Evolutionary conservation across 164 flowering plant species (phyloP), one percentile per base, ranked within the genome.

Genomic region (Pachysandra terminalis): DNA sequence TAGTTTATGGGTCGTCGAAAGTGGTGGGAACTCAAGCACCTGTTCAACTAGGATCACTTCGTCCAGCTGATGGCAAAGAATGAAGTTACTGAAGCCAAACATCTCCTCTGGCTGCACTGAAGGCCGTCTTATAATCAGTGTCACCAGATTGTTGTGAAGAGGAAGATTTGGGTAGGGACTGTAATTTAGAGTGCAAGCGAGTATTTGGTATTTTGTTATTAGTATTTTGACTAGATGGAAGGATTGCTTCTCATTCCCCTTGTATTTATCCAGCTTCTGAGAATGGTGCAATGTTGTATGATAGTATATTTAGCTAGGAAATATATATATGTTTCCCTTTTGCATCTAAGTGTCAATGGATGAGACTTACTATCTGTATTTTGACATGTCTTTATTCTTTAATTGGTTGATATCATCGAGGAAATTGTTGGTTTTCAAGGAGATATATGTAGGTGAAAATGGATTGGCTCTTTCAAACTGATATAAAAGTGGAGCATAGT

Each of bases 1-100:
- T 91, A 0, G 70, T 79, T 61, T 92, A 95, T 76, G 96, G 97
- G 53, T 85, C 98, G 48, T 95, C 98, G 1, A 91, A 95, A 79
- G 97, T 95, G 22, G 98, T 95, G 40, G 91, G 91, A 68, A 95
- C 98, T 5, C 98, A 95, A 71, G 96, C 98, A 26, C 98, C 98
- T 1, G 96, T 92, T 76, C 93, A 95, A 69, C 84, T 95, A 0
- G 98, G 98, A 1, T 92, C 98, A 1, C 96, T 95, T 51, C 96
- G 96, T 59, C 96, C 98, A 19, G 97, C 98, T 19, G 98, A 94
- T 75, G 98, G 97, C 61, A 94, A 94, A 77, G 98, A 94, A 73
- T 91, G 86, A 91, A 69, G 72, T 56, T 53, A 19, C 2, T 25
- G 25, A 48, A 37, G 7, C 52, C 35, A n/a, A 56, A 17, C 7